phyloP scores from a whole-genome alignment of 2,329 filamentous ascomycete species.

The Neopestalotiopsis clavispora region DNA sequence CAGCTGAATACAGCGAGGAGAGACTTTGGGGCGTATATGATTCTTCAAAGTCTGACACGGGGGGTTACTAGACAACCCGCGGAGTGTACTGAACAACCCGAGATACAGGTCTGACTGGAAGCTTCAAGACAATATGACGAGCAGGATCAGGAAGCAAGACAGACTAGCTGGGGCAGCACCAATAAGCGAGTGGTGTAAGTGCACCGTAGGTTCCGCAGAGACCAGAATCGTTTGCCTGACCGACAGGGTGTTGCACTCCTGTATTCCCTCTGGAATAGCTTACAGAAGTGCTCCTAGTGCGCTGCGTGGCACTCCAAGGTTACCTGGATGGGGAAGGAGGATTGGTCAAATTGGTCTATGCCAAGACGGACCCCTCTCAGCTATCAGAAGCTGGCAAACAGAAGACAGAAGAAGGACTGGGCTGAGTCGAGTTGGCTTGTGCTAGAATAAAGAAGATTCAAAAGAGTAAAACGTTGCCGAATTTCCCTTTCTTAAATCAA shows the following conservation, averaged over 20 bases:
- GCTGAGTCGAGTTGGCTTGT: not conserved
- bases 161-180: not conserved
- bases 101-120: constrained; percentile 1
- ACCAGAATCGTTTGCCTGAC: constrained; percentile 3
- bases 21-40: not conserved
- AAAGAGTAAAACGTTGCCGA: not conserved
- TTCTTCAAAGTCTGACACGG: not conserved
- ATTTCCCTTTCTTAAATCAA: not conserved
- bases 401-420: not conserved
- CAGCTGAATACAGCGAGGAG: not conserved
- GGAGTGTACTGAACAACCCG: not conserved
- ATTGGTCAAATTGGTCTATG: constrained; percentile 21
- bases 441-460: not conserved
- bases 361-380: constrained; percentile 28
- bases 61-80: no score
- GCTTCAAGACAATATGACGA: not conserved
- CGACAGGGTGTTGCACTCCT: constrained; percentile 16
- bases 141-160: constrained; percentile 2
- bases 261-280: constrained; percentile 24
- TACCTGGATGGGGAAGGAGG: constrained; percentile 38
- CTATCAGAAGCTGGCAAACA: constrained; percentile 23
- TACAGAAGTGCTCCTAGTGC: constrained; percentile 21
- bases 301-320: constrained; percentile 27
- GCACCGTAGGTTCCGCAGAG: not conserved
- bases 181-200: constrained; percentile 1